Evolutionary conservation across 768 basidiomycete genomes (phyloP), one percentile per base, ranked within the genome.

Genomic region (Mycena alexandri): DNA sequence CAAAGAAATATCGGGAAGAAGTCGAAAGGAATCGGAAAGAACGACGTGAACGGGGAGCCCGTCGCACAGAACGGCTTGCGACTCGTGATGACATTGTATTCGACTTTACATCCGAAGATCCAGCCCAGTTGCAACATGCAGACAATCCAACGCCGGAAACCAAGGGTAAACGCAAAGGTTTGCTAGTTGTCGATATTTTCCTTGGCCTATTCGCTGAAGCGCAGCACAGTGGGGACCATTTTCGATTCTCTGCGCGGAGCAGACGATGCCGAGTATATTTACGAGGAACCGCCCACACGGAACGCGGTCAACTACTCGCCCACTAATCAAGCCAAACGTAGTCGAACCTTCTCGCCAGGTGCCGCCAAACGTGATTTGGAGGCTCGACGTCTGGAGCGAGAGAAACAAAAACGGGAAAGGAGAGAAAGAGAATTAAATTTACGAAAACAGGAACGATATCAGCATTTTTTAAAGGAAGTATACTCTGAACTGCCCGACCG

Each of bases 141-240:
- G 68, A 72, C 46, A 74, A 19, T 24, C 48, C n/a, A n/a, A 43
- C 76, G 12, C 73, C 76, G 10, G 78, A 80, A 48, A 75, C 69
- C 24, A 56, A 56, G 9, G 53, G 65, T 21, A 87, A 88, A 74
- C 86, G 88, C 54, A 85, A 86, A 80, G 83, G 89, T 89, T 64
- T 33, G 51, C 34, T 44, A 24, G 38, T 11, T n/a, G 21, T 21
- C 24, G 41, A 36, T 60, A 21, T 29, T 29, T n/a, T 29, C 29
- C 6, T 29, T 29, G 3, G 29, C 29, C 29, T 6, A 29, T 29
- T 29, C 29, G 29, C 29, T 29, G 29, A 29, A 29, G 29, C 29
- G 29, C 29, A 29, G 29, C 29, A 6, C 61, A 85, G 83, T 77
- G 6, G 68, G 79, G 25, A 74, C 76, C 17, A 69, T 82, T 57